These are phyloP conservation scores for Phyllosticta ampelicida DNA, from an alignment of 2,329 filamentous ascomycete genomes.

Conservation along the genomic window DNA sequence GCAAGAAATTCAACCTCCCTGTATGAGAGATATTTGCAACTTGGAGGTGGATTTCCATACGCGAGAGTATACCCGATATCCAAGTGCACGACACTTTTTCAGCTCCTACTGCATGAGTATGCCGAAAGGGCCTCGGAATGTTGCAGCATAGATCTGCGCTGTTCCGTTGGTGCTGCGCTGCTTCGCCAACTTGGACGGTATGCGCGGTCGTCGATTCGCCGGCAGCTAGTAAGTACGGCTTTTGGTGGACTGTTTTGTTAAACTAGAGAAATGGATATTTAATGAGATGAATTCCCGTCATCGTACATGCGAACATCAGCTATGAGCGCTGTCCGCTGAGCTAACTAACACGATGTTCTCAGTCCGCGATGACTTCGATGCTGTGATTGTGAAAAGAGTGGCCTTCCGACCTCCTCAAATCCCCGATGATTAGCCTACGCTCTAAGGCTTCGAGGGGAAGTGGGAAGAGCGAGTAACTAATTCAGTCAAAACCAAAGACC, in stretches of 20 bases:
- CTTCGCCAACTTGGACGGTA: background rate
- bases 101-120: background rate
- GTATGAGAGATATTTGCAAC: constrained; percentile 25
- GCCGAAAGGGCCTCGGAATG: background rate
- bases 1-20: constrained; percentile 44
- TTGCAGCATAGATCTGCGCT: background rate
- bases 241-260: background rate
- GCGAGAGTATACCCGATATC: background rate
- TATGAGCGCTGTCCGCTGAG: too few relatives aligned
- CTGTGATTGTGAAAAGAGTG: background rate
- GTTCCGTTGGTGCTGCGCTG: background rate
- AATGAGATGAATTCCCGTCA: background rate
- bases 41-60: background rate
- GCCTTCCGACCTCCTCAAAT: background rate
- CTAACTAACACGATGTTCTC: background rate
- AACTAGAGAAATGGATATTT: background rate
- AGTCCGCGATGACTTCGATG: background rate
- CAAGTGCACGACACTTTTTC: background rate
- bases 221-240: background rate
- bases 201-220: background rate
- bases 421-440: background rate
- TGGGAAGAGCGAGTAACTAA: background rate
- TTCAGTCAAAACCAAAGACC: background rate
- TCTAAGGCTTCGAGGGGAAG: background rate
- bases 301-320: too few relatives aligned